A percentile compares a stretch with the other conserved stretches of the same genome.
phyloP scores from a whole-genome alignment of 805 yeast genomes.

The Novakomyces olei region DNA sequence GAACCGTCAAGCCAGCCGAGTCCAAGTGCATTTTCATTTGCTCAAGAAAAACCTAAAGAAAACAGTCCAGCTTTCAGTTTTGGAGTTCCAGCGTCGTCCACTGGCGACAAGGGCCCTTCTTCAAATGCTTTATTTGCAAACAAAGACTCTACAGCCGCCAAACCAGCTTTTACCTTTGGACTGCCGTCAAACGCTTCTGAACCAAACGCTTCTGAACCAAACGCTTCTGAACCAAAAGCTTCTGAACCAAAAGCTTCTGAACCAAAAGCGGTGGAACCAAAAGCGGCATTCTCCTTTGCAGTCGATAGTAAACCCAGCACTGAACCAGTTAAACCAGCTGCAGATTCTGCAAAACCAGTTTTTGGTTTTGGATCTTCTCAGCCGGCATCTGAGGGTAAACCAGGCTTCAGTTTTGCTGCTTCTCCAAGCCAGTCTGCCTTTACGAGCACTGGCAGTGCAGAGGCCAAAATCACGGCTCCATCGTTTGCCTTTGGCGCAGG shows the following conservation, averaged over 20 bases:
- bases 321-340: no score
- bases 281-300: no score
- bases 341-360: no score
- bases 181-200: neutral
- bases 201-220: neutral
- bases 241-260: neutral
- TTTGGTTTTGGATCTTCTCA: no score
- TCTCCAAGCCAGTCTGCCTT: no score
- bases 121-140: neutral
- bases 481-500: neutral
- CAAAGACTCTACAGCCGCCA: neutral
- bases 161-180: neutral
- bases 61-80: neutral
- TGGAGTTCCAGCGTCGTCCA: slow-evolving; percentile 1
- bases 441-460: no score
- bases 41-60: neutral
- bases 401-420: no score
- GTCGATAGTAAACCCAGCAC: no score
- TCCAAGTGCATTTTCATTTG: neutral
- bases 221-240: neutral
- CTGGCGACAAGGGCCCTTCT: neutral
- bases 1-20: no score
- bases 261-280: neutral
- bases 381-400: no score
- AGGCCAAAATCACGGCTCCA: neutral